These are phyloP conservation scores for Chenopodium formosanum DNA, from an alignment of 148 eudicot genomes.

Conservation along the genomic window DNA sequence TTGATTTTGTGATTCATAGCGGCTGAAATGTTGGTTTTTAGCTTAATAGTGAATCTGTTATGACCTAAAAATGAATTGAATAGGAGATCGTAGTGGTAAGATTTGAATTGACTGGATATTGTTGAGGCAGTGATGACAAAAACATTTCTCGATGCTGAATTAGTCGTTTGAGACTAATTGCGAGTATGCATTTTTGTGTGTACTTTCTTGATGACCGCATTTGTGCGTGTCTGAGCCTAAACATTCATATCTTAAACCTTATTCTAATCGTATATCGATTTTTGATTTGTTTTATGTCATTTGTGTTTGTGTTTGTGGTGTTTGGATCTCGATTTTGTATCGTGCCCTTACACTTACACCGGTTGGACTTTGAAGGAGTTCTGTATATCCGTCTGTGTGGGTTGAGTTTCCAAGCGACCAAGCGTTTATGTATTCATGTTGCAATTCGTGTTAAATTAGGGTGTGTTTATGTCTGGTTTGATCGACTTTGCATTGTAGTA, in stretches of 20 bases:
- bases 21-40: neutral
- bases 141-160: constrained; percentile 35
- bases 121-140: constrained; percentile 28
- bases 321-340: neutral
- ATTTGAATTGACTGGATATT: neutral
- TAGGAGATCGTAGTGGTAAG: neutral
- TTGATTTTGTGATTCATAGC: too few relatives aligned
- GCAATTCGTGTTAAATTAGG: neutral
- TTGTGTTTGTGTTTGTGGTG: neutral
- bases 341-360: too few relatives aligned
- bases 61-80: neutral
- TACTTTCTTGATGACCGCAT: constrained; percentile 34
- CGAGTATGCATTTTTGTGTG: constrained; percentile 20
- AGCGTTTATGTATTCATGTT: neutral
- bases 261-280: neutral
- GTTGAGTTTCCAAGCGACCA: neutral
- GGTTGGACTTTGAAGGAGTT: neutral
- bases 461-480: neutral
- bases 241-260: neutral
- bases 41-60: neutral
- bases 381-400: neutral
- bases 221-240: constrained; percentile 46
- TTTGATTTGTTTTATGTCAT: neutral
- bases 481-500: neutral
- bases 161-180: constrained; percentile 22